Conservation (phyloP, 768 basidiomycete species). For the Leucocoprinus birnbaumii region DNA sequence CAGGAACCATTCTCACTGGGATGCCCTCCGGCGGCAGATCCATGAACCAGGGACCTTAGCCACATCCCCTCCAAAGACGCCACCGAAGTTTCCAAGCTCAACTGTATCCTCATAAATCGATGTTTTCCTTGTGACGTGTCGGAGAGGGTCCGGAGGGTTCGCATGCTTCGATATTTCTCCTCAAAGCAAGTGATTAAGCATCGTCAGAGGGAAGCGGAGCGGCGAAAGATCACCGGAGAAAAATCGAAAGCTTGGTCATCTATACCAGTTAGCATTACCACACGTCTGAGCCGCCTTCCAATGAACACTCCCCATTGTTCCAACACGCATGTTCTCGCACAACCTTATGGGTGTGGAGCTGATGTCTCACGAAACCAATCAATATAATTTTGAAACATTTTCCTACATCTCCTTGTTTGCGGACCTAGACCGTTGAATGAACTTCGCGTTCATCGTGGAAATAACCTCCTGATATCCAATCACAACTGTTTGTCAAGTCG, state of each 20-base stretch:
- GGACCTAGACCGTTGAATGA: conserved; percentile 9
- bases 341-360: conserved; percentile 37
- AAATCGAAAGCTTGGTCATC: neutral
- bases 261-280: conserved; percentile 3
- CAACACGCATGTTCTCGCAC: conserved; percentile 19
- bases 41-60: conserved; percentile 21
- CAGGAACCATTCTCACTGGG: conserved; percentile 28
- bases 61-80: neutral
- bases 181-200: neutral
- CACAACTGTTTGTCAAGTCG: neutral
- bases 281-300: conserved; percentile 8
- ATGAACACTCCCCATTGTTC: conserved; percentile 10
- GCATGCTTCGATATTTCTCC: neutral
- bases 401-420: neutral
- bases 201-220: neutral
- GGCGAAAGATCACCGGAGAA: conserved; percentile 8
- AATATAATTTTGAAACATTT: conserved; percentile 15
- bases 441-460: conserved; percentile 8
- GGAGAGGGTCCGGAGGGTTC: neutral
- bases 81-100: neutral
- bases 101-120: neutral
- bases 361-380: conserved; percentile 18
- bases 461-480: conserved; percentile 8
- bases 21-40: conserved; percentile 29
- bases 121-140: neutral